A percentile compares a stretch with the other conserved stretches of the same genome.
Conservation (phyloP, 2,329 filamentous ascomycete genomes). For the Trichoderma sp. region DNA sequence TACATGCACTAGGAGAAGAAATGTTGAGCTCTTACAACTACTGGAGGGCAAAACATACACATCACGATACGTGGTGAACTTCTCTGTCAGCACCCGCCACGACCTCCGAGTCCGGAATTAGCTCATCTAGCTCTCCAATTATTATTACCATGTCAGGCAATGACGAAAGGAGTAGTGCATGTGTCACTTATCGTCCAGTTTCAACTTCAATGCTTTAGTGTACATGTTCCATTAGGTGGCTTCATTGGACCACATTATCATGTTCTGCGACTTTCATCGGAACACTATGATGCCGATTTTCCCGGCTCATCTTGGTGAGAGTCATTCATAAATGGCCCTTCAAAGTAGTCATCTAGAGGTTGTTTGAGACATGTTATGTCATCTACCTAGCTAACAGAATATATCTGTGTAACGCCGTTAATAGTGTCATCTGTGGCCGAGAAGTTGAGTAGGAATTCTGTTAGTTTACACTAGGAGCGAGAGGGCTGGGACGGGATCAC, state of each 20-base stretch:
- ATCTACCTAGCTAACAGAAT: not conserved
- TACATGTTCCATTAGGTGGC: not conserved
- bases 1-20: not conserved
- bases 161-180: not conserved
- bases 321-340: not conserved
- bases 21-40: not conserved
- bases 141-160: not conserved
- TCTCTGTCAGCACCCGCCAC: not conserved
- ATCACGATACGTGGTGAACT: not conserved
- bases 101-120: not conserved
- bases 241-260: not conserved
- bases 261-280: not conserved
- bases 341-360: not conserved
- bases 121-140: not conserved
- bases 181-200: not conserved
- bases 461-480: not conserved
- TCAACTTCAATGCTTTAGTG: not conserved
- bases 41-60: not conserved
- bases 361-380: not conserved
- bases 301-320: not conserved
- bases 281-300: not conserved
- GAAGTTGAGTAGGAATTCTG: not conserved
- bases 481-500: not conserved
- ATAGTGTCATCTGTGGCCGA: not conserved
- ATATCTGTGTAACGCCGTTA: not conserved